Evolutionary conservation across 2,329 filamentous ascomycete species (phyloP), one percentile per base, ranked within the genome.

Genomic region (Aspergillus sp.): DNA sequence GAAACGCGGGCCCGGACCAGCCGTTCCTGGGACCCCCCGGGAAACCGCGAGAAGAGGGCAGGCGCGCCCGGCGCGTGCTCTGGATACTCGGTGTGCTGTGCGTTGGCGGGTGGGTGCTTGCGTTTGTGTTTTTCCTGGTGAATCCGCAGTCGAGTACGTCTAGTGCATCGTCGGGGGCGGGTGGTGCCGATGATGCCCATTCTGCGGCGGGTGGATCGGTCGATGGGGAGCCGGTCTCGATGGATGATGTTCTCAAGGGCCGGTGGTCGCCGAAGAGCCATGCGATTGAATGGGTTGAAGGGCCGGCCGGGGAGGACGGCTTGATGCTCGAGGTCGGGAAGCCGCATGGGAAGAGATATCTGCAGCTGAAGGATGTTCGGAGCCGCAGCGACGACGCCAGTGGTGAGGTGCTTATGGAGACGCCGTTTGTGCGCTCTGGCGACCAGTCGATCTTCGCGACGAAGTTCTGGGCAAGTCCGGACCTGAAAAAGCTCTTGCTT

Each of bases 401-500:
- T 3, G 54, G 75, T 33, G 79, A 71, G 42, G 82, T 79, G 0
- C 65, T 98, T 48, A 93, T 98, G 78, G 75, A 85, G 58, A 57
- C 72, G 8, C 53, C 65, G 1, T 60, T 53, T 26, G 86, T 98
- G 48, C 55, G 64, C 12, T 78, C 78, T 35, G 68, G 68, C 6
- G 74, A 68, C 8, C 57, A 67, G 31, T 58, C 58, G 11, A 65
- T 85, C 43, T 55, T 50, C n/a, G 78, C 83, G 0, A 60, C 59
- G 10, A 69, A 73, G 45, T 74, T 78, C 3, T 80, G 75, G 68
- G 86, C 91, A 2, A 95, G 86, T 52, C 75, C 78, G 16, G 76
- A 96, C 55, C 69, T 94, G 57, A 85, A 79, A 49, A 89, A 84
- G 55, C 86, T 98, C 3, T 71, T 98, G 32, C 65, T 95, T n/a